A percentile compares a stretch with the other conserved stretches of the same genome.
Conservation (phyloP, 306 rosid species). For the Sindora glabra region DNA sequence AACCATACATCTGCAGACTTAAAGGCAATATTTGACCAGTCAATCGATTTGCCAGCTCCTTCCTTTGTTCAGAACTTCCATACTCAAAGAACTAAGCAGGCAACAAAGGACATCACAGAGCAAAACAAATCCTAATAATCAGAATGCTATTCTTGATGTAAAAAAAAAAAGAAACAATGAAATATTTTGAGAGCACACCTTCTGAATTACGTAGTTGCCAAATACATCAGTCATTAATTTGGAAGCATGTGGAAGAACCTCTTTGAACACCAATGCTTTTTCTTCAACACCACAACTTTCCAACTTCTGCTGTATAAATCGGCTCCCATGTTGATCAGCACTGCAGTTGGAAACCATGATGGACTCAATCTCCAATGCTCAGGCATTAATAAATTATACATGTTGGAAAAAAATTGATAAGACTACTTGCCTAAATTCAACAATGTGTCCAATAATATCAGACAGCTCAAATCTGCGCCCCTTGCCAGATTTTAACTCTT, state of each 20-base stretch:
- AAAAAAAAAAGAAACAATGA: no score
- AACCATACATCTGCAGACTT: conserved; percentile 54
- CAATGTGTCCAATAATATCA: conserved; percentile 42
- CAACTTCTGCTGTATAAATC: conserved; percentile 52
- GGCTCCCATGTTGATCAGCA: conserved; percentile 55
- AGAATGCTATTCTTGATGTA: no score
- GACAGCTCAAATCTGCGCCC: conserved; percentile 52
- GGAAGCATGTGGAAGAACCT: conserved; percentile 45
- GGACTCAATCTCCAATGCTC: neutral
- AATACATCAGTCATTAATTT: conserved; percentile 47
- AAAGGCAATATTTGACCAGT: conserved; percentile 40
- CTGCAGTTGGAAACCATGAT: conserved; percentile 15
- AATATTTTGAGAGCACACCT: conserved; percentile 18
- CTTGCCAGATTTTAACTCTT: conserved; percentile 47
- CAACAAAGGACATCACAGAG: neutral
- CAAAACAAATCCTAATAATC: no score
- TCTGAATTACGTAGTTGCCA: conserved; percentile 49
- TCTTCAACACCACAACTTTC: conserved; percentile 25
- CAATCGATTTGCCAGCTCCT: conserved; percentile 29
- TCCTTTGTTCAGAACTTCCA: conserved; percentile 33
- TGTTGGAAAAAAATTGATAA: neutral
- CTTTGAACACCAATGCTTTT: conserved; percentile 44
- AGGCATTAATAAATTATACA: neutral
- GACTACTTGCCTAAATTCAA: conserved; percentile 44
- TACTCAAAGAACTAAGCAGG: conserved; percentile 40